Evolutionary conservation across 2,329 filamentous ascomycete genomes (phyloP).

Genomic region (Paradendryphiella salina): DNA sequence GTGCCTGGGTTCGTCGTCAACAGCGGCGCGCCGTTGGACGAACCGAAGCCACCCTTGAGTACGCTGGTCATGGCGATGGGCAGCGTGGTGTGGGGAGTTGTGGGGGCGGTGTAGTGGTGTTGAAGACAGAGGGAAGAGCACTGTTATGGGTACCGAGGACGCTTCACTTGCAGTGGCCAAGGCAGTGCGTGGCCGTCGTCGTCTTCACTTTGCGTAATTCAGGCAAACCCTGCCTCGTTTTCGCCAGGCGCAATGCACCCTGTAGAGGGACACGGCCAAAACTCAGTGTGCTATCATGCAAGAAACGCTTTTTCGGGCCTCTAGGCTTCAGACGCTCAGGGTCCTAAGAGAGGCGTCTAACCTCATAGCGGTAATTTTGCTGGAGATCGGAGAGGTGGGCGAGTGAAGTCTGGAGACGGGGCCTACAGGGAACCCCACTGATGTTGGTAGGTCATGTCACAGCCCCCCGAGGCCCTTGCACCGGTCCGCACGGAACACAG

Average conservation of each 20-base stretch:
- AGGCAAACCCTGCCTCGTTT: conserved; percentile 8
- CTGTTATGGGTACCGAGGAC: background rate
- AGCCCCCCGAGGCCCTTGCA: conserved; percentile 3
- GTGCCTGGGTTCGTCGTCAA: conserved; percentile 34
- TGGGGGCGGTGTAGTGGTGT: background rate
- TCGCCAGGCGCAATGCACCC: conserved; percentile 1
- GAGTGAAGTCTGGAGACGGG: conserved; percentile 5
- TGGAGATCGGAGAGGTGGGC: conserved; percentile 9
- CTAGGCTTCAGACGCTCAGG: conserved; percentile 9
- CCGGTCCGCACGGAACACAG: conserved; percentile 1
- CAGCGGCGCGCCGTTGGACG: conserved; percentile 19
- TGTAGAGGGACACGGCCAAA: conserved; percentile 6
- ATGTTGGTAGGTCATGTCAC: conserved; percentile 10
- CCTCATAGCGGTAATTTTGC: conserved; percentile 2
- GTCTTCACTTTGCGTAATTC: conserved; percentile 4
- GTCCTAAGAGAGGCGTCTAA: conserved; percentile 1
- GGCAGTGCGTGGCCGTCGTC: conserved; percentile 7
- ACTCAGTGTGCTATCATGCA: conserved; percentile 3
- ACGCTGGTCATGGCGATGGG: conserved; percentile 21
- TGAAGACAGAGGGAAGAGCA: background rate
- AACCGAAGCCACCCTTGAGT: conserved; percentile 28
- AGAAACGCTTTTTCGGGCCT: conserved; percentile 8
- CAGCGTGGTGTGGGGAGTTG: background rate
- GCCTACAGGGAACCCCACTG: background rate
- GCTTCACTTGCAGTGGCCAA: background rate